phyloP scores from a whole-genome alignment of 805 yeast genomes.

The Tetrapisispora nanseiensis region DNA sequence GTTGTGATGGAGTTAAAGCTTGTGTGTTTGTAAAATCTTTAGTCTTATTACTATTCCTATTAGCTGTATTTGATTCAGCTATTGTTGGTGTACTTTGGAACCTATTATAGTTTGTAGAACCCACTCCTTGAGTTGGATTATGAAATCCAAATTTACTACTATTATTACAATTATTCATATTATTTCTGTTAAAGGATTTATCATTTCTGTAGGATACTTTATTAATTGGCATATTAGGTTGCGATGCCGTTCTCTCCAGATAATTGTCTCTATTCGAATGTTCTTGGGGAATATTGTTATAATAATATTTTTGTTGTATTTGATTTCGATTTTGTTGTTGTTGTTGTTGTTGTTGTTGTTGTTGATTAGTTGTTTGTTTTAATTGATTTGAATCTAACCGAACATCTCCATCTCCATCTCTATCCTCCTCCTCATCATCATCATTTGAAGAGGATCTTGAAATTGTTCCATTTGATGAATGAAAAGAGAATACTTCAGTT shows the following conservation, averaged over 20 bases:
- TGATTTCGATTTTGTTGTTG: too few species aligned
- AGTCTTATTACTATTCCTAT: neutral
- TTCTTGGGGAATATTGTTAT: neutral
- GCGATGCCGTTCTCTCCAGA: neutral
- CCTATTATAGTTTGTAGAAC: neutral
- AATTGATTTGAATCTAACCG: neutral
- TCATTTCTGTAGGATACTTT: neutral
- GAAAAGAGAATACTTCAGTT: conserved; percentile 23
- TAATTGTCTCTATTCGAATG: neutral
- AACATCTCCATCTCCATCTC: neutral
- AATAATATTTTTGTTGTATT: neutral
- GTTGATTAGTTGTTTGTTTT: neutral
- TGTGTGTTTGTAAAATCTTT: too few species aligned
- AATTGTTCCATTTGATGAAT: conserved; percentile 18
- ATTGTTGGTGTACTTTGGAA: conserved; percentile 1
- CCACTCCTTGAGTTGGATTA: neutral
- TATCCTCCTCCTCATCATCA: conserved; percentile 7
- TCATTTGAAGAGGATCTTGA: conserved; percentile 24
- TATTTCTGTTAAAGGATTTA: neutral
- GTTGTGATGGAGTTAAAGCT: conserved; percentile 34
- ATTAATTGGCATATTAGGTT: neutral
- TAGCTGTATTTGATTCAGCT: too few species aligned
- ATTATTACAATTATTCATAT: neutral
- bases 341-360: neutral
- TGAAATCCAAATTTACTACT: too few species aligned